These are phyloP conservation scores for Dothidotthia symphoricarpi DNA, from an alignment of 2,329 filamentous ascomycete genomes.

Conservation along the genomic window DNA sequence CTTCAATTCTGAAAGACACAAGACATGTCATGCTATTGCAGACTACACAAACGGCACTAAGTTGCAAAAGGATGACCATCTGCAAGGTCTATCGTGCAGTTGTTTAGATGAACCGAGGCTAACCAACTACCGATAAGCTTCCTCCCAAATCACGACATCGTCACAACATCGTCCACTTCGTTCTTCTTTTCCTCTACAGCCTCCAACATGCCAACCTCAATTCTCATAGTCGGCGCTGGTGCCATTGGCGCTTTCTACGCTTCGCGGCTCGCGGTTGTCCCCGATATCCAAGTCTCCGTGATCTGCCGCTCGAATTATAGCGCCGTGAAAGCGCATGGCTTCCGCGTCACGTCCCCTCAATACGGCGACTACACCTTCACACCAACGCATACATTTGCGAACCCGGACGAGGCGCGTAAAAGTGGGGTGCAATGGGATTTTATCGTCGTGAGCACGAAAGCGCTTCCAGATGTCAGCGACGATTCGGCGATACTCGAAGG, in stretches of 20 bases:
- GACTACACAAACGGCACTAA: too few relatives aligned
- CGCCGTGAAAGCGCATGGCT: conserved; percentile 60
- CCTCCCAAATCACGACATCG: conserved; percentile 3
- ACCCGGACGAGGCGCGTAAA: conserved; percentile 56
- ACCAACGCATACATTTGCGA: conserved; percentile 63
- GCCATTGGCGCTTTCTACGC: conserved; percentile 73
- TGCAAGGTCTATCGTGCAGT: too few relatives aligned
- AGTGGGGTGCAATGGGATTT: conserved; percentile 58
- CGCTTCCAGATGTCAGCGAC: conserved; percentile 63
- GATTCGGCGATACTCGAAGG: conserved; percentile 62
- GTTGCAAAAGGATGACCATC: too few relatives aligned
- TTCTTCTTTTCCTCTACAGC: neutral
- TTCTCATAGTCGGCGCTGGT: conserved; percentile 68
- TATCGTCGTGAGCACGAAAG: conserved; percentile 69
- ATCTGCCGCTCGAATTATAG: conserved; percentile 73
- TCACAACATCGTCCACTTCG: neutral
- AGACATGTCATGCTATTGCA: too few relatives aligned
- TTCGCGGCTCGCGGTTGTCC: conserved; percentile 62
- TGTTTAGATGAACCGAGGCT: conserved; percentile 11
- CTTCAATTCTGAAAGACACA: too few relatives aligned
- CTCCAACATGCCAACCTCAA: conserved; percentile 45
- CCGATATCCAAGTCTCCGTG: conserved; percentile 61
- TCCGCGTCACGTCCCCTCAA: conserved; percentile 62
- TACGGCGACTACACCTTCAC: conserved; percentile 67
- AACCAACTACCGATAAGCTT: conserved; percentile 12